Percentiles rank a stretch among this genome's conserved stretches.
These are phyloP conservation scores for Stromatinia cepivora DNA, from an alignment of 2,329 filamentous ascomycete species.

Conservation along the genomic window DNA sequence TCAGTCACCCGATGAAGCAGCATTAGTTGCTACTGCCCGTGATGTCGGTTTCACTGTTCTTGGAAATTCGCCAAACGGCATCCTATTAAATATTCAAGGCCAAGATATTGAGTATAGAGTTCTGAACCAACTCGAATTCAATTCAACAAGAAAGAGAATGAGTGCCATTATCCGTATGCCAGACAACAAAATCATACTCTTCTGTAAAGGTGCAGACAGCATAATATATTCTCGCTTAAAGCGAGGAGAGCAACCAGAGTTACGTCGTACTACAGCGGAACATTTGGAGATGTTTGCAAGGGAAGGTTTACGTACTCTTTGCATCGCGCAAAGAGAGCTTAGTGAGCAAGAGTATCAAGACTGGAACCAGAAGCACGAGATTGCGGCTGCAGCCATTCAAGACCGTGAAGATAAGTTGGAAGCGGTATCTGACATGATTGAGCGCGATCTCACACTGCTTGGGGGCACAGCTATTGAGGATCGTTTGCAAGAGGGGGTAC, in stretches of 20 bases:
- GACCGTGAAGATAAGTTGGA: constrained; percentile 93
- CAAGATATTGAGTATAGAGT: constrained; percentile 82
- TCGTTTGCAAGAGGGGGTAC: constrained; percentile 92
- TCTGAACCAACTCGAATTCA: constrained; percentile 95
- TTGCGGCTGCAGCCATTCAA: constrained; percentile 78
- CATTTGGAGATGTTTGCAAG: constrained; percentile 96
- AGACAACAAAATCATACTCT: constrained; percentile 81
- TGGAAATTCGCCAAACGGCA: constrained; percentile 74
- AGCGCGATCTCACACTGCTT: constrained; percentile 82
- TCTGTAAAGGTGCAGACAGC: constrained; percentile 97
- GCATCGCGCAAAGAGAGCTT: constrained; percentile 82
- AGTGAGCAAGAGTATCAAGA: constrained; percentile 77
- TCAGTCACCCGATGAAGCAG: constrained; percentile 94
- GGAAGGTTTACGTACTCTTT: constrained; percentile 91
- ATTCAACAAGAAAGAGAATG: constrained; percentile 95
- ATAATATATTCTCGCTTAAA: constrained; percentile 92
- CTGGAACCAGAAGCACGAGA: constrained; percentile 86
- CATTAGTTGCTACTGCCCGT: constrained; percentile 87
- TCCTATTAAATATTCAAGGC: constrained; percentile 84
- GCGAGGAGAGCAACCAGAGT: constrained; percentile 79
- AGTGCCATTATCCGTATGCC: constrained; percentile 96
- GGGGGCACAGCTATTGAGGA: constrained; percentile 98
- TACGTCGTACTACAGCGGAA: constrained; percentile 81
- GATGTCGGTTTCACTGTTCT: constrained; percentile 95
- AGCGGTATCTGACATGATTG: constrained; percentile 83